Conservation (phyloP, 2,329 filamentous ascomycete species). For the Calonectria ilicicola region DNA sequence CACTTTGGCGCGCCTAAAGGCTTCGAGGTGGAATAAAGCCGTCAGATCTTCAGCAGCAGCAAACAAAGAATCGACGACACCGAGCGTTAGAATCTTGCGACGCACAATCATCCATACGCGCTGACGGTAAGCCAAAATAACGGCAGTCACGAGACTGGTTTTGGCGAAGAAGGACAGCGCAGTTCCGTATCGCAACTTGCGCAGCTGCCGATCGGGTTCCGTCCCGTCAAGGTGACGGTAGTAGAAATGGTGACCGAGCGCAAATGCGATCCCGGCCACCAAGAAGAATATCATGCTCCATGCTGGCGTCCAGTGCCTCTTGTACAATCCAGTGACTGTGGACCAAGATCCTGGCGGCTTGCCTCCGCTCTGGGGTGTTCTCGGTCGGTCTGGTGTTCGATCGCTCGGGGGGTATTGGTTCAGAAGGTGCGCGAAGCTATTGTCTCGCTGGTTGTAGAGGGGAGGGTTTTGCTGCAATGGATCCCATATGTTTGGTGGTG, state of each 20-base stretch:
- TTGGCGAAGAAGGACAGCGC: constrained; percentile 39
- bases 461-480: background rate
- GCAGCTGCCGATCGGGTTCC: constrained; percentile 30
- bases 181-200: constrained; percentile 38
- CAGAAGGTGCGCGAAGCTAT: background rate
- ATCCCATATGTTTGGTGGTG: background rate
- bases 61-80: constrained; percentile 40
- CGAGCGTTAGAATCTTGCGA: constrained; percentile 36
- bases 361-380: background rate
- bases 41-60: constrained; percentile 39
- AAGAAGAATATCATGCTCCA: constrained; percentile 42
- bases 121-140: constrained; percentile 39
- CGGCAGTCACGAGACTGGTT: constrained; percentile 37
- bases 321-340: background rate
- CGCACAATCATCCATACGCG: constrained; percentile 41
- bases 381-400: background rate
- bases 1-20: constrained; percentile 37
- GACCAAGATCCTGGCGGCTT: background rate
- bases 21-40: constrained; percentile 38
- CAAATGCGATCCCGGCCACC: constrained; percentile 36
- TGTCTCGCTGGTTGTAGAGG: background rate
- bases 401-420: background rate
- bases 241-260: constrained; percentile 34
- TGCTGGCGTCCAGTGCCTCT: background rate
- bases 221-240: constrained; percentile 22